Evolutionary conservation across 2,329 filamentous ascomycete species (phyloP).

Genomic region (Leptographium wingfieldii): DNA sequence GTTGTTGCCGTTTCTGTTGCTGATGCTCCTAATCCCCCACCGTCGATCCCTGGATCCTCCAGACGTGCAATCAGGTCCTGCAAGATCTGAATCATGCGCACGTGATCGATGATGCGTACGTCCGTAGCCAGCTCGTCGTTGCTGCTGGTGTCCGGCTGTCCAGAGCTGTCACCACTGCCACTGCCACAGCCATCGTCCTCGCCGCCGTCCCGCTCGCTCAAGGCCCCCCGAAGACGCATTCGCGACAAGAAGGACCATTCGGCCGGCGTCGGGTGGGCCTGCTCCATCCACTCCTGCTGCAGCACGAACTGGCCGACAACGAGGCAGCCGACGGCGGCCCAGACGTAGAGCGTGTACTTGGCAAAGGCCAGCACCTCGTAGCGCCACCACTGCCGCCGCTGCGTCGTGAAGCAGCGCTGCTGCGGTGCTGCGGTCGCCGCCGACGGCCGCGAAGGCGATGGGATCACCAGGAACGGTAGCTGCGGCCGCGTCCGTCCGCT

Average conservation of each 20-base stretch:
- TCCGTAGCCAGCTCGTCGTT: not conserved
- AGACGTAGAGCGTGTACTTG: conserved; percentile 55
- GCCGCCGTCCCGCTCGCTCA: conserved; percentile 43
- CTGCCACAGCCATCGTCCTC: conserved; percentile 22
- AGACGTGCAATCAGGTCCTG: conserved; percentile 49
- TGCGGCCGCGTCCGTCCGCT: conserved; percentile 23
- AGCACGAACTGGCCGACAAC: conserved; percentile 51
- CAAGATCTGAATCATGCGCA: conserved; percentile 47
- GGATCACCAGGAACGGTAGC: conserved; percentile 39
- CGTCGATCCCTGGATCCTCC: conserved; percentile 58
- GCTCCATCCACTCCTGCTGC: conserved; percentile 63
- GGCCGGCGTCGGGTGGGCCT: conserved; percentile 63
- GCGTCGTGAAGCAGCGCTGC: conserved; percentile 66
- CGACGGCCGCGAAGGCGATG: conserved; percentile 1
- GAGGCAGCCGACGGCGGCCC: conserved; percentile 47
- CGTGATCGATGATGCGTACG: conserved; percentile 52
- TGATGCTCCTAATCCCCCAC: conserved; percentile 18
- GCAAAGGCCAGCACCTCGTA: conserved; percentile 57
- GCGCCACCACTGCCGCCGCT: conserved; percentile 56
- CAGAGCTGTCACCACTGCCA: not conserved
- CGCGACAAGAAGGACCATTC: conserved; percentile 69
- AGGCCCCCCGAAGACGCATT: conserved; percentile 52
- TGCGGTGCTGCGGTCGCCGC: conserved; percentile 25
- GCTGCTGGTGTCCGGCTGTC: not conserved
- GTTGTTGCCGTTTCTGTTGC: too few relatives aligned